Evolutionary conservation across 768 basidiomycete genomes (phyloP).

Genomic region (Mycena amicta): DNA sequence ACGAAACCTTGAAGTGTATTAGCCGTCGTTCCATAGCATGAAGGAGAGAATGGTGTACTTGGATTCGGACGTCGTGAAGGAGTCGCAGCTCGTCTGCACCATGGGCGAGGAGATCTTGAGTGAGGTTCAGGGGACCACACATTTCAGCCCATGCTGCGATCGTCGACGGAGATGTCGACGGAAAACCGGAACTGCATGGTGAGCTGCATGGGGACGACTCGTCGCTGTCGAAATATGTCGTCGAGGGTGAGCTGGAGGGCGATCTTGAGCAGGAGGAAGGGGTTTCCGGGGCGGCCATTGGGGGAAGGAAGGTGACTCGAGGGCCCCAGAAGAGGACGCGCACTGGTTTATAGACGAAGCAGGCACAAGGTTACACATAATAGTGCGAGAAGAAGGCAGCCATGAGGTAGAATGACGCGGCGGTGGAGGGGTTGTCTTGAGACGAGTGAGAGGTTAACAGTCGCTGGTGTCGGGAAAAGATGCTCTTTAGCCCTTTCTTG

Average conservation of each 20-base stretch:
- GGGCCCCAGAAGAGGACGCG: background rate
- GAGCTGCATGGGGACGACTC: conserved; percentile 17
- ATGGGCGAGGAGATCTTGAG: conserved; percentile 19
- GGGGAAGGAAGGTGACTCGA: conserved; percentile 10
- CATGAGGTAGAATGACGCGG: conserved; percentile 7
- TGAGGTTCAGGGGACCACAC: conserved; percentile 13
- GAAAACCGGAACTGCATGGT: conserved; percentile 19
- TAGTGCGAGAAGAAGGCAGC: conserved; percentile 12
- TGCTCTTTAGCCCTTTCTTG: too few relatives aligned
- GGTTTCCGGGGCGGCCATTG: conserved; percentile 19
- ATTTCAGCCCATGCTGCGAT: conserved; percentile 17
- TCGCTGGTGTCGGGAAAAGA: background rate
- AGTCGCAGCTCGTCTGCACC: conserved; percentile 18
- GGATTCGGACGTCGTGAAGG: conserved; percentile 9
- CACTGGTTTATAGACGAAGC: conserved; percentile 18
- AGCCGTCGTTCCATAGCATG: background rate
- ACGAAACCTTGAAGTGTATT: background rate
- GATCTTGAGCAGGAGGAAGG: conserved; percentile 15
- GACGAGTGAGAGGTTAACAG: background rate
- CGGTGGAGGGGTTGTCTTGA: background rate
- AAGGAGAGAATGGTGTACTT: background rate
- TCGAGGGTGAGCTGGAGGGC: conserved; percentile 17
- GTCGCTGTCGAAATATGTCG: conserved; percentile 9
- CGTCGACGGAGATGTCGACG: conserved; percentile 21
- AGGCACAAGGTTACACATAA: conserved; percentile 17